Conservation (phyloP, 1,139 yeast species). For the Saccharomycopsis hybrid region DNA sequence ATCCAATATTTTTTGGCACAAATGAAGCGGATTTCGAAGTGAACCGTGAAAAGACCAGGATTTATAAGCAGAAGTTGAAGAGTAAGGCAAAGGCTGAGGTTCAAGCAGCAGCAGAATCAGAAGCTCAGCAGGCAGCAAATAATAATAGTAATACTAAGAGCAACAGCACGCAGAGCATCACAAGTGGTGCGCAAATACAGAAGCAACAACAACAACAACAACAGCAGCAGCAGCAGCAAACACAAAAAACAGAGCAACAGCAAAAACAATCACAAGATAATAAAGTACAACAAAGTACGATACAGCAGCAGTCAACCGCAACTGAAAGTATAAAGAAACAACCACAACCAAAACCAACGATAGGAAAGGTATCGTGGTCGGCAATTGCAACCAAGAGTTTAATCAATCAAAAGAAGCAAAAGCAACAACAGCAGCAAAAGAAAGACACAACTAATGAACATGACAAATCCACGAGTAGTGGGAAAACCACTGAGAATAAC, state of each 20-base stretch:
- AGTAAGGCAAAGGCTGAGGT: neutral
- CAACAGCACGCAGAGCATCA: neutral
- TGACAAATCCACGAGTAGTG: neutral
- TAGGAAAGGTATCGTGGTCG: slow-evolving; percentile 1
- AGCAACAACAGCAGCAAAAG: no score
- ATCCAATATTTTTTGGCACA: slow-evolving; percentile 16
- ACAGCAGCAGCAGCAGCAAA: neutral
- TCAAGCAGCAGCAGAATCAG: neutral
- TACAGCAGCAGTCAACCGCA: neutral
- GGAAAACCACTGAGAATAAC: neutral
- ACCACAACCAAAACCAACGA: no score
- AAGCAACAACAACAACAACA: neutral
- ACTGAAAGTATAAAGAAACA: neutral
- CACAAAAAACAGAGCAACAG: no score
- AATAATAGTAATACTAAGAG: no score
- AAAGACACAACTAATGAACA: no score
- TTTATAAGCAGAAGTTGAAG: neutral
- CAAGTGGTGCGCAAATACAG: neutral
- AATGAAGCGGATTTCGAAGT: slow-evolving; percentile 5
- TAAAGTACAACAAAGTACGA: neutral
- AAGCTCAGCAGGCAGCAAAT: no score
- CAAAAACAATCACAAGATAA: no score
- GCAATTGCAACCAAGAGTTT: neutral
- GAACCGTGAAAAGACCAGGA: slow-evolving; percentile 6
- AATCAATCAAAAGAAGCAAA: neutral